phyloP scores from a whole-genome alignment of 2,329 filamentous ascomycete species.

The Cladorrhinum sp. region DNA sequence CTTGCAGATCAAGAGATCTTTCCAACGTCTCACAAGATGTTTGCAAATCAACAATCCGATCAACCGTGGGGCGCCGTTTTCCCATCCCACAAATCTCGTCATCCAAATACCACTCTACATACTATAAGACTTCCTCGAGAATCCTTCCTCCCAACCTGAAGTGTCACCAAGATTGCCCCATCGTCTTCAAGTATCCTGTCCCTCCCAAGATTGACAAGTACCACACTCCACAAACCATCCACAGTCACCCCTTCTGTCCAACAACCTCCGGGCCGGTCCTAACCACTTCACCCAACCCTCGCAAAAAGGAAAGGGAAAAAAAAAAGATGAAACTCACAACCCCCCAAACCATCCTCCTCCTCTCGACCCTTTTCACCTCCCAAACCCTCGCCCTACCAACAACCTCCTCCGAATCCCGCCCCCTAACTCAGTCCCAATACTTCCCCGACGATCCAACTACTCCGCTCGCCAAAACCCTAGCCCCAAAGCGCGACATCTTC shows the following conservation, averaged over 20 bases:
- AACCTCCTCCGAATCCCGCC: background rate
- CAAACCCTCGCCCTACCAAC: background rate
- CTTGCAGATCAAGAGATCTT: background rate
- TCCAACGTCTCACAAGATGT: background rate
- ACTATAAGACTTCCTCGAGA: background rate
- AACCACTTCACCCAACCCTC: background rate
- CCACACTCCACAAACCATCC: background rate
- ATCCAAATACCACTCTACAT: background rate
- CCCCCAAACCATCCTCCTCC: background rate
- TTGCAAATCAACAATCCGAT: background rate
- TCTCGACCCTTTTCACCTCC: background rate
- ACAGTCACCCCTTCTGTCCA: background rate
- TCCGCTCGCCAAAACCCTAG: background rate
- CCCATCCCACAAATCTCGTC: background rate
- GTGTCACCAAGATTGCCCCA: background rate
- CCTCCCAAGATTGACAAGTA: no score
- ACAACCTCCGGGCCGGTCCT: background rate
- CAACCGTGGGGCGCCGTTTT: no score
- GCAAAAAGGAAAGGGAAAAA: no score
- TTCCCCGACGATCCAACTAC: background rate
- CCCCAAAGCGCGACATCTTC: background rate
- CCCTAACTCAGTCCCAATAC: background rate
- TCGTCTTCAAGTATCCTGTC: no score
- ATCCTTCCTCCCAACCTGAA: background rate
- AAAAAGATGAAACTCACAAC: background rate